Evolutionary conservation across 2,329 filamentous ascomycete genomes (phyloP), one percentile per base, ranked within the genome.

Genomic region (Pestalotiopsis sp.): DNA sequence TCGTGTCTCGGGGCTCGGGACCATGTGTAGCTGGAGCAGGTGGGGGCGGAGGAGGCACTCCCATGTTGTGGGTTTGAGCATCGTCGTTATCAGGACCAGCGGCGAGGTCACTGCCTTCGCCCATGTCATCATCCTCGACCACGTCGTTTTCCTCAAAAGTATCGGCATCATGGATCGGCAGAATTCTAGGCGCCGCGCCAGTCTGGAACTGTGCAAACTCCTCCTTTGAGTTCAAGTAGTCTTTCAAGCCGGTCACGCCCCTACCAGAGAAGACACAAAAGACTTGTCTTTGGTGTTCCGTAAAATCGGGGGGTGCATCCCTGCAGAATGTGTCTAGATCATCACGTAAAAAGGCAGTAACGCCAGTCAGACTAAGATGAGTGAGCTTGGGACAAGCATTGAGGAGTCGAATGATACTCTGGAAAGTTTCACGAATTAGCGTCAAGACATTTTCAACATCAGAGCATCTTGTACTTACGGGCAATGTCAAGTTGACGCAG

Each of bases 231-330:
- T 94, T 97, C 52, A 99, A 86, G 77, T 94, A 93, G 36, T 91
- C 87, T 57, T 95, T 91, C 31, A 99, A 88, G 56, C 89, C 88
- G 57, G 85, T 84, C 2, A 99, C 95, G 67, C 95, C 95, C 31
- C 89, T 87, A 5, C 96, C 95, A 1, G 95, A 98, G 80, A 99
- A 99, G 67, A 99, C 96, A 77, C 96, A 99, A 78, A 99, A 99
- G 7, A 98, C 94, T 66, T 95, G 92, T 71, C 96, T 90, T 79
- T 99, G 96, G 77, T 98, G 94, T 61, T 95, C 92, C 20, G 95
- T 98, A 78, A 99, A 99, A 80, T 98, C 96, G 90, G 87, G 81
- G 49, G 96, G 96, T 1, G 96, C 94, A 74, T 93, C 91, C 70
- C 96, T 90, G 78, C 96, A 98, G 79, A 94, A 98, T 5, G 86